Base-by-base conservation (phyloP, 1,284 basidiomycete species). In the Athelia psychrophila region DNA sequence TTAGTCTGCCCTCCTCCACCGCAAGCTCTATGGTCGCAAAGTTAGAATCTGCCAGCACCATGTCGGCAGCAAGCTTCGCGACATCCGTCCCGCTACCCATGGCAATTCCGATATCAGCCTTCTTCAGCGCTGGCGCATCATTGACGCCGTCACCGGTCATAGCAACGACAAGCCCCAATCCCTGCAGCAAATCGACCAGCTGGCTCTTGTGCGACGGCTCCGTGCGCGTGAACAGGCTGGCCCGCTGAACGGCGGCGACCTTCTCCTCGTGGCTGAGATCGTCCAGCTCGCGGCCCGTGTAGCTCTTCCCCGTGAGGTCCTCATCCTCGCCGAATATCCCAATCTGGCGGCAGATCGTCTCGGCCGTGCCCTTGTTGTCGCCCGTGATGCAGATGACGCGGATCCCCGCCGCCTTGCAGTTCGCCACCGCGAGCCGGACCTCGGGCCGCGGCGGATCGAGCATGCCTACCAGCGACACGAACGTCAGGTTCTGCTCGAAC, bases 81-180 rank as follows among this genome's bases (percentile, higher is more conserved):
- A 99, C 97, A 66, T 99, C 97, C 0, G 96, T 99, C 48, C 96
- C 97, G 56, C 91, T 93, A 46, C 96, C 96, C 96, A 99, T 98
- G n/a, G 94, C 91, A 52, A 99, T 91, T 64, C 96, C 96, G 61
- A 99, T 98, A 63, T 98, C 95, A 16, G 96, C 96, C 77, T 91
- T 95, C 70, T 97, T 97, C 62, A 99, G 74, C 0, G 95, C 95
- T 16, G 95, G 95, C 1, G 95, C 95, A 64, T 99, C 96, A 62
- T 99, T 99, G 53, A 98, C 96, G 64, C 93, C 93, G 63, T 95
- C 94, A 51, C 91, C 93, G 53, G 91, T 93, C 97, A 99, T 99
- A 18, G 97, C 97, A n/a, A 98, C 95, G 30, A 99, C 94, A 55
- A 96, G 75, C 15, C 91, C 94, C 50, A 95, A 81, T 52, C 85